Percentiles rank a stretch among this genome's conserved stretches.
phyloP scores from a whole-genome alignment of 2,329 filamentous ascomycete species.

The Dichotomopilus funicola region DNA sequence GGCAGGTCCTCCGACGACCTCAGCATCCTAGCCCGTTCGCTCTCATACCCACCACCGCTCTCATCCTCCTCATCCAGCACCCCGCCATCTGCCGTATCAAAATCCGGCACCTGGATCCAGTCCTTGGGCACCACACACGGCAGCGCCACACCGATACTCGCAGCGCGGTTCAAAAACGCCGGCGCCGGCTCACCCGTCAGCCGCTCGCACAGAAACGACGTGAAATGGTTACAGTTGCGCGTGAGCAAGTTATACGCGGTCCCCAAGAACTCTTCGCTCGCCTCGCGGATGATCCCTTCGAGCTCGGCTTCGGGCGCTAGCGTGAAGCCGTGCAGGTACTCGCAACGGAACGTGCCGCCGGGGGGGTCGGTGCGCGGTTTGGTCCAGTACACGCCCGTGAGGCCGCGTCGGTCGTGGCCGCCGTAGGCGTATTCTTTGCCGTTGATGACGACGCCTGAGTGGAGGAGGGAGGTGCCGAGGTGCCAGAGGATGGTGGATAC shows the following conservation, averaged over 20 bases:
- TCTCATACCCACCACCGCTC: constrained; percentile 4
- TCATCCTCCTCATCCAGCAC: constrained; percentile 20
- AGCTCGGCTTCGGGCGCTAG: constrained; percentile 64
- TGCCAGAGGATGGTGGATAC: constrained; percentile 73
- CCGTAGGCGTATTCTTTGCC: constrained; percentile 79
- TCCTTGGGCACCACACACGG: constrained; percentile 77
- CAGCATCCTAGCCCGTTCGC: constrained; percentile 26
- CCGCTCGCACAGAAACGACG: constrained; percentile 64
- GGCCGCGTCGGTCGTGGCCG: constrained; percentile 62
- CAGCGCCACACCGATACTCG: constrained; percentile 72
- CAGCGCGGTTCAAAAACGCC: constrained; percentile 73
- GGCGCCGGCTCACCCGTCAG: constrained; percentile 67
- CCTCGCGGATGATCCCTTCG: constrained; percentile 59
- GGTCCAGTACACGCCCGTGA: constrained; percentile 81
- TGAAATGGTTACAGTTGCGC: constrained; percentile 87
- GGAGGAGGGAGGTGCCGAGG: constrained; percentile 68
- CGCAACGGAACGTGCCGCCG: constrained; percentile 67
- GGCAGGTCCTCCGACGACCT: constrained; percentile 22
- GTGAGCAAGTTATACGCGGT: constrained; percentile 74
- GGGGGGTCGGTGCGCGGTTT: constrained; percentile 65
- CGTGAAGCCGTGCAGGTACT: constrained; percentile 74
- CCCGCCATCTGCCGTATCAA: constrained; percentile 45
- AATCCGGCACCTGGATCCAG: constrained; percentile 75
- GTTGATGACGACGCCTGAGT: constrained; percentile 77
- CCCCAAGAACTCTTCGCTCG: constrained; percentile 67